Evolutionary conservation across 345 rosid genomes (phyloP).

Genomic region (Diplotaxis tenuifolia): DNA sequence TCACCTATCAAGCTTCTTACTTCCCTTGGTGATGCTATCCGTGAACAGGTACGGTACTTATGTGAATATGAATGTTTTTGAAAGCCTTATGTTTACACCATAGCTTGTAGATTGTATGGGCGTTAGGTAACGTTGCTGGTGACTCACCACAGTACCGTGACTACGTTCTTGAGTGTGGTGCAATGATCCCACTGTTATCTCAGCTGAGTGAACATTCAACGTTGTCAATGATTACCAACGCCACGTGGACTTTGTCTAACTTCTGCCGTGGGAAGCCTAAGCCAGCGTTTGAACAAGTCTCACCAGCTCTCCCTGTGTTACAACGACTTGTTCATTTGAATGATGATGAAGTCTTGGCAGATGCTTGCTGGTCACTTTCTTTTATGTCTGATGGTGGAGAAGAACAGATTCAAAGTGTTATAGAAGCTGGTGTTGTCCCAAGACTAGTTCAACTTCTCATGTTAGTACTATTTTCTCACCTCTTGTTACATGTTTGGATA

Average conservation of each 20-base stretch:
- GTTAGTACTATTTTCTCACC: conserved; percentile 47
- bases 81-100: background rate
- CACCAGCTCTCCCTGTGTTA: conserved; percentile 43
- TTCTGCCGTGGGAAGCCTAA: conserved; percentile 60
- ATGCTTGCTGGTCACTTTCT: conserved; percentile 17
- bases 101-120: conserved; percentile 58
- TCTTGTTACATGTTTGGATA: background rate
- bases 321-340: background rate
- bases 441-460: conserved; percentile 65
- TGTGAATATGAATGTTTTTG: background rate
- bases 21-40: conserved; percentile 63
- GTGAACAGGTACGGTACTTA: conserved; percentile 57
- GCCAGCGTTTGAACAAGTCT: conserved; percentile 53
- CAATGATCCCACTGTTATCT: conserved; percentile 47
- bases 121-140: conserved; percentile 64
- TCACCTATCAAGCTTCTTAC: conserved; percentile 58
- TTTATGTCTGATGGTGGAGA: conserved; percentile 62
- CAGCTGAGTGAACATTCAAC: conserved; percentile 53
- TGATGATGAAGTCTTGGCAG: background rate
- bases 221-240: conserved; percentile 55
- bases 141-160: conserved; percentile 58
- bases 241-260: conserved; percentile 71
- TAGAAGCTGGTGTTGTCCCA: conserved; percentile 71
- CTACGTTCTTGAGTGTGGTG: conserved; percentile 54
- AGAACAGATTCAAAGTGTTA: conserved; percentile 62